Base-by-base conservation (phyloP, 2,329 filamentous ascomycete genomes). In the Neurospora crassa region DNA sequence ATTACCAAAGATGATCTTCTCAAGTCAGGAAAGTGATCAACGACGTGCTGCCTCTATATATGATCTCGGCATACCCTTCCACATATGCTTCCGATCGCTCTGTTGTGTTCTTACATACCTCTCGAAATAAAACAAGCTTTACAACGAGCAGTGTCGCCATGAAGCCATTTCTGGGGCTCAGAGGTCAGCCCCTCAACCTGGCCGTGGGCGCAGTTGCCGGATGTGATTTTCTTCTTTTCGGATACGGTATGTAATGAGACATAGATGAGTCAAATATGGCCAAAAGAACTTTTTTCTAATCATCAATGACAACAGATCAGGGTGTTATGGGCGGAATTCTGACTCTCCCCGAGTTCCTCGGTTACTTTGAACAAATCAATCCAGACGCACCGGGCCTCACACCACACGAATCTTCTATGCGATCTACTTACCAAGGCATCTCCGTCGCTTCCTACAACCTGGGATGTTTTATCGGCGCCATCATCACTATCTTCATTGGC, bases 241-340 rank as follows among this genome's bases (percentile, higher is more conserved):
- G 86, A 73, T 87, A 87, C 70, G 85, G 85, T 87, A 79, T 69
- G 80, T 68, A 1, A n/a, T 20, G 18, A n/a, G 11, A 45, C n/a
- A 4, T 20, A 20, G 42, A 45, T 5, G 42, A 45, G 18, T 45
- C 34, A 8, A 45, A 4, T 20, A 24, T 69, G 45, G 24, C 12
- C 68, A 40, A 70, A 45, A 69, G 11, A n/a, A 24, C n/a, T 5
- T 40, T 59, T 37, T 37, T 37, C 40, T 47, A 53, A 69, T 29
- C 18, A 37, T 14, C 0, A 14, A 18, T 47, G 69, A 45, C 71
- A 20, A 70, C 4, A 45, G 43, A 47, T 20, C 43, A 47, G 1
- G 43, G 91, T 77, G 90, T 93, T 11, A 93, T 92, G 85, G 91
- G 90, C 67, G 90, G 90, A 71, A 88, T 95, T 74, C 82, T 95